Base-by-base conservation (phyloP, 805 yeast genomes). In the Saccharomycopsis fibuligera region DNA sequence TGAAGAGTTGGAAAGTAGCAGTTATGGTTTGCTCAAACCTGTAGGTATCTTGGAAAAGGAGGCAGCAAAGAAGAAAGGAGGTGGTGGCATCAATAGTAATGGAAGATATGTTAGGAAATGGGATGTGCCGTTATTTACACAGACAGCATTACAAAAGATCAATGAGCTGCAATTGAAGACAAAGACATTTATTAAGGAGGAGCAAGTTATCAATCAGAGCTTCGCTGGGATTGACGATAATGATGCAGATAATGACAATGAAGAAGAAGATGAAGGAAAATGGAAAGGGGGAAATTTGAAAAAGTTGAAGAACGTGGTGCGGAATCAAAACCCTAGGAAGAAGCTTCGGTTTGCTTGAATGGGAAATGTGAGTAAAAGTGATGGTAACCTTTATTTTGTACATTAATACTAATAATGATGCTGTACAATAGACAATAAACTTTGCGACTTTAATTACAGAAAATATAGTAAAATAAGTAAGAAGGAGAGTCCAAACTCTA, bases 121-220 rank as follows among this genome's bases (percentile, higher is more conserved):
- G 76, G 45, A 50, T 12, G 46, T 69, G 2, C 74, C 75, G 0
- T 47, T 71, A 3, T 68, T 68, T 47, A 60, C 65, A 0, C 59
- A 62, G 27, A 54, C 57, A 24, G 67, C 62, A 50, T 42, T 68
- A 44, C 40, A 47, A 2, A 60, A 60, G 37, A 52, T 64, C 16
- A 60, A 58, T 19, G 63, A 59, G 41, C 52, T 47, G 31, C 61
- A 57, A 27, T 44, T 54, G 22, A 54, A 57, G 35, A 40, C 47
- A 35, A 54, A 44, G 31, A 42, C 12, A 17, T n/a, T 5, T 37
- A 40, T 41, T 23, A 16, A 45, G 5, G 44, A 51, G 6, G 49
- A 47, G 9, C 38, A 44, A 24, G 21, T 41, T 14, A 31, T 45
- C 17, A 31, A 40, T 14, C 37, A 38, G 4, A 47, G 40, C 10